Conservation (phyloP, 257 asterid species). For the Solanum lignicaule region DNA sequence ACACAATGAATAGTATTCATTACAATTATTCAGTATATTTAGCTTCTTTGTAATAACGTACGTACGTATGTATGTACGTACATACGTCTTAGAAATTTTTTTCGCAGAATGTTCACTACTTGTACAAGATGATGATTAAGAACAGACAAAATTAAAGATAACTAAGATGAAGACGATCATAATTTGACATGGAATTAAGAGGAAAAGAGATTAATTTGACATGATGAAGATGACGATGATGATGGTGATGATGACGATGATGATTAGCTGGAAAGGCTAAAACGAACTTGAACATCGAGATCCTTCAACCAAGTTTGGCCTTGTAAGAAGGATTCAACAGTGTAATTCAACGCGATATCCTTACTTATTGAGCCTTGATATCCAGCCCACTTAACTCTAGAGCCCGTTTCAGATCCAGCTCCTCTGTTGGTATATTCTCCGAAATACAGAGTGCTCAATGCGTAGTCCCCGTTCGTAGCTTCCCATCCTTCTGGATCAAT, state of each 20-base stretch:
- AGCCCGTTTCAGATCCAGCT: constrained; percentile 29
- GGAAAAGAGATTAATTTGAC: not conserved
- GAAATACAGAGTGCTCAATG: constrained; percentile 41
- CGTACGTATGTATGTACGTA: not conserved
- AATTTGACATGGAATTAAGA: not conserved
- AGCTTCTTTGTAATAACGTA: not conserved
- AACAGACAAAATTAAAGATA: not conserved
- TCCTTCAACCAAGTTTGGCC: constrained; percentile 40
- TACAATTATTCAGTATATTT: not conserved
- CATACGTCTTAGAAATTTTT: not conserved
- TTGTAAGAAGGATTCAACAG: constrained; percentile 56
- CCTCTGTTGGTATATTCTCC: constrained; percentile 65
- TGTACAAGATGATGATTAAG: not conserved
- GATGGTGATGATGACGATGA: not conserved
- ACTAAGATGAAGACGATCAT: not conserved
- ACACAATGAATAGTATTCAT: not conserved
- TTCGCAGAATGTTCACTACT: not conserved
- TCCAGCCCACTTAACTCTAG: constrained; percentile 64
- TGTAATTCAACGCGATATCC: constrained; percentile 47
- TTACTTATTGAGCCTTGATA: constrained; percentile 20
- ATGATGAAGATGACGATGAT: not conserved
- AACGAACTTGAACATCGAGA: constrained; percentile 33
- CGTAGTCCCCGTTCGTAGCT: constrained; percentile 50
- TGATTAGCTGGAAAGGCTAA: constrained; percentile 38
- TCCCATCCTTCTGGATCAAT: constrained; percentile 62